A percentile compares a stretch with the other conserved stretches of the same genome.
Conservation (phyloP, 192 early-diverging fungal species). For the Cetraspora pellucida region DNA sequence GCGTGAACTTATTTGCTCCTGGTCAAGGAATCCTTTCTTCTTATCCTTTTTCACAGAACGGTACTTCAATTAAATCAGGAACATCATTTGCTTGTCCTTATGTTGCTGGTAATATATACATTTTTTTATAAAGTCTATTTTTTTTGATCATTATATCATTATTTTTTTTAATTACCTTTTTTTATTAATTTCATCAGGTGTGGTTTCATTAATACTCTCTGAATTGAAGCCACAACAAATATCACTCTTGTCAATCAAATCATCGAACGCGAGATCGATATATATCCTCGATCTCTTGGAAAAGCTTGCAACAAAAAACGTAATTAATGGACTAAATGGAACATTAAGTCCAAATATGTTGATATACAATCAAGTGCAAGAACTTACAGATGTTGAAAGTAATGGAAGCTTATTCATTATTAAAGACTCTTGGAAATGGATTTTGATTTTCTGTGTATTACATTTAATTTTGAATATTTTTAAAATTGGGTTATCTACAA, state of each 20-base stretch:
- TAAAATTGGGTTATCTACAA: no score
- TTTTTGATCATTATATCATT: slow-evolving; percentile 37
- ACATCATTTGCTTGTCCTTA: slow-evolving; percentile 46
- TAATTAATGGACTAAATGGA: slow-evolving; percentile 36
- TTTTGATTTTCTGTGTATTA: no score
- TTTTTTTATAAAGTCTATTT: no score
- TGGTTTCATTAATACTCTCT: slow-evolving; percentile 6
- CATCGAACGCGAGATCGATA: no score
- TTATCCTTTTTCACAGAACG: not conserved
- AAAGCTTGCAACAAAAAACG: slow-evolving; percentile 42
- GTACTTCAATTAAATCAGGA: slow-evolving; percentile 36
- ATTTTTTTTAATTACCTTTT: slow-evolving; percentile 30
- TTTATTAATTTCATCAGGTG: slow-evolving; percentile 39
- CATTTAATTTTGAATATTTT: no score
- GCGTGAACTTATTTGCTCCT: slow-evolving; percentile 57
- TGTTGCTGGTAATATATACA: slow-evolving; percentile 36
- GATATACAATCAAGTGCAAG: slow-evolving; percentile 36
- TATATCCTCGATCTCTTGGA: slow-evolving; percentile 27
- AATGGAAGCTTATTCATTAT: not conserved
- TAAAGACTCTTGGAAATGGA: no score
- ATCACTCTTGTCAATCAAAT: no score
- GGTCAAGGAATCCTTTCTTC: slow-evolving; percentile 17
- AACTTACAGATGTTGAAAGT: not conserved
- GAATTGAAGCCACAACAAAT: no score
- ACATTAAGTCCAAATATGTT: slow-evolving; percentile 44